Evolutionary conservation across 441 rosid genomes (phyloP).

Genomic region (Corymbia calophylla): DNA sequence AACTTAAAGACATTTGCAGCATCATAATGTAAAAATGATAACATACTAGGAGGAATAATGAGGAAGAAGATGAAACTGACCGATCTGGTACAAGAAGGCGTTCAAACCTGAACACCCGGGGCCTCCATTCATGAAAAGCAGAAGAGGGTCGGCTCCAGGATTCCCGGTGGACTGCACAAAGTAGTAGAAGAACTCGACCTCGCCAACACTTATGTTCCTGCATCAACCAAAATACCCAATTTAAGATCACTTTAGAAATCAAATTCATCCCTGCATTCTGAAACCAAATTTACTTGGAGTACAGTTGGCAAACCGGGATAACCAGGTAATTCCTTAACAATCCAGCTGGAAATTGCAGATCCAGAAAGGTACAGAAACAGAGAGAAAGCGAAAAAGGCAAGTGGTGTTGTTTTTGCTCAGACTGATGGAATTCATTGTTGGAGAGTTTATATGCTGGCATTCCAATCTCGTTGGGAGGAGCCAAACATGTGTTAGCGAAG

Average conservation of each 20-base stretch:
- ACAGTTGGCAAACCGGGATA: neutral
- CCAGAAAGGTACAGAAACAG: no score
- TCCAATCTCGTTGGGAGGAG: accelerated
- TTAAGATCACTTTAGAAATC: neutral
- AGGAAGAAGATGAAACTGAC: neutral
- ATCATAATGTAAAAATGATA: neutral
- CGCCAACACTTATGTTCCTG: neutral
- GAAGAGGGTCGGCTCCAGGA: conserved; percentile 7
- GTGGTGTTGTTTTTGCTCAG: neutral
- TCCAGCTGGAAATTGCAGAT: neutral
- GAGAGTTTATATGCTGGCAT: neutral
- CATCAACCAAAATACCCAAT: neutral
- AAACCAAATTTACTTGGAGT: neutral
- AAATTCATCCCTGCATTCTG: neutral
- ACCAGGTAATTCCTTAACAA: neutral
- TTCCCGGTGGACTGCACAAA: conserved; percentile 6
- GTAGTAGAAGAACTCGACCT: conserved; percentile 5
- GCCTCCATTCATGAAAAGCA: conserved; percentile 15
- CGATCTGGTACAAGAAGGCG: neutral
- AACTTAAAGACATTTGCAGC: neutral
- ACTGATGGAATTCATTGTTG: neutral
- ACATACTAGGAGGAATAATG: neutral
- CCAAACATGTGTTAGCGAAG: neutral
- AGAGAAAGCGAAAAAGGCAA: neutral
- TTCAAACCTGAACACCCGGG: conserved; percentile 3